Evolutionary conservation across 176 grass and related monocot genomes (phyloP).

Genomic region (Typha latifolia): DNA sequence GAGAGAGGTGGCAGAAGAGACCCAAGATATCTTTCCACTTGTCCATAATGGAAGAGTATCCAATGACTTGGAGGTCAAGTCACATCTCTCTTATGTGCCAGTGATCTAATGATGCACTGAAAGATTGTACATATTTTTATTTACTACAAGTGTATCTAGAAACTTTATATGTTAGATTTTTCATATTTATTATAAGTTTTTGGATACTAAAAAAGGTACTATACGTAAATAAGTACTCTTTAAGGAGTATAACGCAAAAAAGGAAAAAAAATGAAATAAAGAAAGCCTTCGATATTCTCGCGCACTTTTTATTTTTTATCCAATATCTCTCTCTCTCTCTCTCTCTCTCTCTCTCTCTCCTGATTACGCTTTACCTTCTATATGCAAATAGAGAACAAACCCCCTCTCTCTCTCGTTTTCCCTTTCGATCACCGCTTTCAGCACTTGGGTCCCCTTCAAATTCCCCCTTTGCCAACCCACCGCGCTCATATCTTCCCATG

Average conservation of each 20-base stretch:
- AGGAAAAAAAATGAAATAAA: not conserved
- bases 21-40: not conserved
- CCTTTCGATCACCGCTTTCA: too few relatives aligned
- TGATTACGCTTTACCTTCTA: not conserved
- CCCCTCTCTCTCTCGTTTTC: not conserved
- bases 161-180: too few relatives aligned
- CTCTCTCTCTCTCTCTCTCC: conserved; percentile 3
- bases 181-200: too few relatives aligned
- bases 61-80: not conserved
- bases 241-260: not conserved
- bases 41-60: not conserved
- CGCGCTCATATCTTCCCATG: conserved; percentile 21
- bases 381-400: not conserved
- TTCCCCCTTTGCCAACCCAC: too few relatives aligned
- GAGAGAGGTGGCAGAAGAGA: not conserved
- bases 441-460: too few relatives aligned
- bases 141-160: too few relatives aligned
- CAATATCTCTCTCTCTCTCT: not conserved
- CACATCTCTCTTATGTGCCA: not conserved
- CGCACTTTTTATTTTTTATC: not conserved
- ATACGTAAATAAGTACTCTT: not conserved
- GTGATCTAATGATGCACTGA: not conserved
- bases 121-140: not conserved
- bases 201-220: too few relatives aligned
- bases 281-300: not conserved